These are phyloP conservation scores for Talaromyces sp. DNA, from an alignment of 2,329 filamentous ascomycete species.

Conservation along the genomic window DNA sequence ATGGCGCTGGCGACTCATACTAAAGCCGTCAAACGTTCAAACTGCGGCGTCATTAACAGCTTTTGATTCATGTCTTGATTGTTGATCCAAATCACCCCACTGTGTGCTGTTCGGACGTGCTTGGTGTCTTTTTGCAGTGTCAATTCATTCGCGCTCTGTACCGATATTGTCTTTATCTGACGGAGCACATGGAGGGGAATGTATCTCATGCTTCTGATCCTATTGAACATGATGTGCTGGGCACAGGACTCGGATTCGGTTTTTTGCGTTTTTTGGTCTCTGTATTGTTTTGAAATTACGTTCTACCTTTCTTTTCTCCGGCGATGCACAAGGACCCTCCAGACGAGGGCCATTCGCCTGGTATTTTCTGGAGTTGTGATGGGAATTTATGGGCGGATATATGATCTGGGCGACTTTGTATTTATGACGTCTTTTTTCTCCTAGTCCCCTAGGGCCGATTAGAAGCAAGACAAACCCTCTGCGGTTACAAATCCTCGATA, in stretches of 20 bases:
- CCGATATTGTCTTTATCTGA: slow-evolving; percentile 4
- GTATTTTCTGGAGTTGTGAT: slow-evolving; percentile 14
- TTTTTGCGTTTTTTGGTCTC: not conserved
- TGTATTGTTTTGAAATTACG: not conserved
- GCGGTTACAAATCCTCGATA: slow-evolving; percentile 4
- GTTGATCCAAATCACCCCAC: slow-evolving; percentile 6
- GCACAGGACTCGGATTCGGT: not conserved
- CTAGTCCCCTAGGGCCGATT: slow-evolving; percentile 1
- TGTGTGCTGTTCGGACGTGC: slow-evolving; percentile 12
- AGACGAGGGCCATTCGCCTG: not conserved
- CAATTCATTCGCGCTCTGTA: not conserved
- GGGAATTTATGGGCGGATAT: slow-evolving; percentile 12
- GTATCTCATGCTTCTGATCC: not conserved
- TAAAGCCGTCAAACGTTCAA: slow-evolving; percentile 18
- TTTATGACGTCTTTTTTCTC: slow-evolving; percentile 9
- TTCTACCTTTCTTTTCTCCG: not conserved
- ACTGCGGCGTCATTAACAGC: not conserved
- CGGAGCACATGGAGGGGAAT: not conserved
- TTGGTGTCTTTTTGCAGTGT: slow-evolving; percentile 8
- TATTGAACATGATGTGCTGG: slow-evolving; percentile 1
- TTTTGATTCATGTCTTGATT: not conserved
- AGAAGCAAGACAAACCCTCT: slow-evolving; percentile 6
- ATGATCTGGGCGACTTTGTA: slow-evolving; percentile 16
- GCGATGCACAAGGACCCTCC: not conserved
- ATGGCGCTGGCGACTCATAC: slow-evolving; percentile 51